Base-by-base conservation (phyloP, 2,329 filamentous ascomycete species). In the Lasiodiplodia citricola region DNA sequence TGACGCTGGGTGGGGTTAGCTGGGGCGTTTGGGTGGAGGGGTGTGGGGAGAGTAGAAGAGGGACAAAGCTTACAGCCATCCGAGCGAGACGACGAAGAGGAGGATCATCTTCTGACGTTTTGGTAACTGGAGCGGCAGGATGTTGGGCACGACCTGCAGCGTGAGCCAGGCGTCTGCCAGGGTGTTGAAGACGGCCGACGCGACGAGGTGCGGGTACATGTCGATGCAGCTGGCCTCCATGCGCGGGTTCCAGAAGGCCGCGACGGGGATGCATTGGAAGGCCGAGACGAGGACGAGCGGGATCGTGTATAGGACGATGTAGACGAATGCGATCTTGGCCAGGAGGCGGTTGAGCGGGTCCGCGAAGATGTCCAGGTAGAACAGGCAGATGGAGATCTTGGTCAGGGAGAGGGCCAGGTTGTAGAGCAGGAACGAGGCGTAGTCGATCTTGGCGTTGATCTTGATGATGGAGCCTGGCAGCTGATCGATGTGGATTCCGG, bases 191-290 rank as follows among this genome's bases (percentile, higher is more conserved):
- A 23, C 71, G 2, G 72, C 72, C 11, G 50, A 66, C 2, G 71
- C 44, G 31, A 70, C 57, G 31, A 75, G 64, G 23, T 64, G 68
- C 7, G 71, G 44, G 5, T 71, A 75, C 65, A 79, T 73, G 52
- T 79, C 71, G 73, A 80, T 74, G 72, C 79, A 80, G 28, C 3
- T 68, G 66, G 64, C 50, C 74, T 74, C 76, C 31, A 35, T 35
- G 31, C 31, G 31, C 31, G 31, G 31, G 65, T 72, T 78, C 78
- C 78, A 80, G 57, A 75, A 74, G 60, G 72, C 74, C 35, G 69
- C 71, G 67, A 80, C 73, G 0, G 79, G 79, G 44, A 51, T 67
- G 68, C 79, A 80, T 60, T 80, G 78, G 64, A 80, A 67, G 13
- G 71, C 70, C 4, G 69, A 68, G 13, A 77, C 11, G 5, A 70